These are phyloP conservation scores for Fusarium burgessii DNA, from an alignment of 2,329 filamentous ascomycete genomes.

Conservation along the genomic window DNA sequence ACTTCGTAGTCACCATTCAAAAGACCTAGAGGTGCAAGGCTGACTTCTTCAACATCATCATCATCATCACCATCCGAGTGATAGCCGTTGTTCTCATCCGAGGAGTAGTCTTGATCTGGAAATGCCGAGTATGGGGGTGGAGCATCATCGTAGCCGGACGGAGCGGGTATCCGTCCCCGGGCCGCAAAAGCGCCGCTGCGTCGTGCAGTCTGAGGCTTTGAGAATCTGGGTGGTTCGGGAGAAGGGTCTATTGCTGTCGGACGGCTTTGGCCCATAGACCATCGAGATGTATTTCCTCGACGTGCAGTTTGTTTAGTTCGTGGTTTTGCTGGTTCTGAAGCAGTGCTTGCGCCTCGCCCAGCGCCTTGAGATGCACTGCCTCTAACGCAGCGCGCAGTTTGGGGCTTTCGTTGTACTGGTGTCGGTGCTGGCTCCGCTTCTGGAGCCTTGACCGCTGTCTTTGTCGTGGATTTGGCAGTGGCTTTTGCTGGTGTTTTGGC, in stretches of 20 bases:
- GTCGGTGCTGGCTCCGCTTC: not conserved
- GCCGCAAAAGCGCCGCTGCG: slow-evolving; percentile 42
- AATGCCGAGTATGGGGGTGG: slow-evolving; percentile 38
- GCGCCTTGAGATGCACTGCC: not conserved
- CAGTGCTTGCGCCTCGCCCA: not conserved
- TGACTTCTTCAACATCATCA: slow-evolving; percentile 18
- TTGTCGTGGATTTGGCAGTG: slow-evolving; percentile 8
- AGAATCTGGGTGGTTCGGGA: not conserved
- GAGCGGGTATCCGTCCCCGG: slow-evolving; percentile 40
- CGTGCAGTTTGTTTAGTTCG: slow-evolving; percentile 27
- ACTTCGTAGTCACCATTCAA: slow-evolving; percentile 61
- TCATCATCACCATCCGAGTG: not conserved
- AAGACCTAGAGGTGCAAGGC: slow-evolving; percentile 47
- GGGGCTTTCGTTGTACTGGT: not conserved
- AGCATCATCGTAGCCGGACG: not conserved
- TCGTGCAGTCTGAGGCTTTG: slow-evolving; percentile 40
- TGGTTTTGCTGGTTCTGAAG: not conserved
- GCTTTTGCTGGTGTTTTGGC: not conserved
- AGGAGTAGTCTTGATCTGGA: slow-evolving; percentile 8
- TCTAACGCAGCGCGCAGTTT: slow-evolving; percentile 2
- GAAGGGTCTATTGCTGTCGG: not conserved
- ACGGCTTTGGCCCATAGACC: accelerated
- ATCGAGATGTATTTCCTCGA: slow-evolving; percentile 22
- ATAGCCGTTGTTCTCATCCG: not conserved
- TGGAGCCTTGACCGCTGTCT: slow-evolving; percentile 5